Conservation (phyloP, 495 filamentous ascomycete genomes). For the Neurospora sp. region DNA sequence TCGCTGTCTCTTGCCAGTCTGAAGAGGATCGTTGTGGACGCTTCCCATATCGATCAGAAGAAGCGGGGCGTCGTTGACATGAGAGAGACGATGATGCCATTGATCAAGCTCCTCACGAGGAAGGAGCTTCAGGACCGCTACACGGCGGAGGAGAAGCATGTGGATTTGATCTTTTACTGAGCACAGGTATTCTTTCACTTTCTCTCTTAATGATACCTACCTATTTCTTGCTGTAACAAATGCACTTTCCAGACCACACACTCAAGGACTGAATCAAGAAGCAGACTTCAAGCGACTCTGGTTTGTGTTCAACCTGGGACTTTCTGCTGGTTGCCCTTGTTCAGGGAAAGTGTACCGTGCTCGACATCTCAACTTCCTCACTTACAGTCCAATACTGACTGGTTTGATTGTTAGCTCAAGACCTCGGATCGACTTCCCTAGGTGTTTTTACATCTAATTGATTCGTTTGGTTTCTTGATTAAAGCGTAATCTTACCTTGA, state of each 20-base stretch:
- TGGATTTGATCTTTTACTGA: slow-evolving; percentile 53
- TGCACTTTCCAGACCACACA: not conserved
- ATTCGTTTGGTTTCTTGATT: too few species aligned
- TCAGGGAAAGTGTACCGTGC: not conserved
- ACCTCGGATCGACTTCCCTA: too few species aligned
- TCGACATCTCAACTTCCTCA: not conserved
- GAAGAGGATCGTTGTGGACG: slow-evolving; percentile 75
- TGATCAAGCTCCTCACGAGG: slow-evolving; percentile 57
- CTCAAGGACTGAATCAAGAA: not conserved
- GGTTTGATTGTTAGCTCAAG: too few species aligned
- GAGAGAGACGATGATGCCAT: slow-evolving; percentile 73
- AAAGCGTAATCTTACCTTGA: too few species aligned
- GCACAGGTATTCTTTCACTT: not conserved
- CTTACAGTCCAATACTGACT: not conserved
- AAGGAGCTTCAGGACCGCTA: slow-evolving; percentile 62
- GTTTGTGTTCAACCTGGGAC: not conserved
- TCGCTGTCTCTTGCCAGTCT: slow-evolving; percentile 57
- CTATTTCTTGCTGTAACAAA: not conserved
- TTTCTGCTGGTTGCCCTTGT: not conserved
- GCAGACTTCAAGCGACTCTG: not conserved
- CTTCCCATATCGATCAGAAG: slow-evolving; percentile 84
- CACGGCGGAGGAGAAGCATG: slow-evolving; percentile 33
- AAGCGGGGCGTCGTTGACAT: slow-evolving; percentile 87
- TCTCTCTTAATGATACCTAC: not conserved
- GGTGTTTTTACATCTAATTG: too few species aligned